phyloP scores from a whole-genome alignment of 805 yeast species.

The Candida qinlingensis region DNA sequence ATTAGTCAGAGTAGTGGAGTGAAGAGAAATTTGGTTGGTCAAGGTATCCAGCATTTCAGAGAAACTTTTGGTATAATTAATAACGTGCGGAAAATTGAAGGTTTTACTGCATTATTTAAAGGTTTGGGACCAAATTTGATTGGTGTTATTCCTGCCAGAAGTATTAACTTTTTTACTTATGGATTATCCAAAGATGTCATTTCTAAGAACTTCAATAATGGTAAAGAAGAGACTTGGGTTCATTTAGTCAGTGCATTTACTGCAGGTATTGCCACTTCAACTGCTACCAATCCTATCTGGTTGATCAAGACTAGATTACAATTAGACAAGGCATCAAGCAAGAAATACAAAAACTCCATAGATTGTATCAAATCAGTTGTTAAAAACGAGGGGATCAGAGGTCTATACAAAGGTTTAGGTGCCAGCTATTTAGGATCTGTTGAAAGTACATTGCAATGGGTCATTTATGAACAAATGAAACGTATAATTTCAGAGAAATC shows the following conservation, averaged over 20 bases:
- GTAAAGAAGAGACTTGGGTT: slow-evolving; percentile 76
- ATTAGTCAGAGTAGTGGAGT: slow-evolving; percentile 5
- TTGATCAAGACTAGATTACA: slow-evolving; percentile 91
- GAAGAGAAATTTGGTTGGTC: slow-evolving; percentile 23
- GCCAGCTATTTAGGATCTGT: slow-evolving; percentile 93
- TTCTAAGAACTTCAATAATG: slow-evolving; percentile 60
- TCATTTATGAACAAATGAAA: slow-evolving; percentile 93
- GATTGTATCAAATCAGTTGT: slow-evolving; percentile 75
- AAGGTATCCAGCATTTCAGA: slow-evolving; percentile 63
- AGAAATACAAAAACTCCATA: slow-evolving; percentile 73
- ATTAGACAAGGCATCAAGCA: slow-evolving; percentile 66
- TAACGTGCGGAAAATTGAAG: slow-evolving; percentile 70
- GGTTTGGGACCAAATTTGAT: slow-evolving; percentile 96
- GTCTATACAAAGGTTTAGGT: slow-evolving; percentile 85
- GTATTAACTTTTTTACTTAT: slow-evolving; percentile 93
- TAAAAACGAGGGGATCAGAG: slow-evolving; percentile 69
- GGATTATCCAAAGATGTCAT: slow-evolving; percentile 85
- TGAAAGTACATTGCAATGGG: slow-evolving; percentile 95
- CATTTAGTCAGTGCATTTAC: slow-evolving; percentile 81
- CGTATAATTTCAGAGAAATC: slow-evolving; percentile 51
- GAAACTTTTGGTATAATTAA: slow-evolving; percentile 76
- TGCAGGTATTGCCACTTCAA: slow-evolving; percentile 93
- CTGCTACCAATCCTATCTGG: slow-evolving; percentile 98
- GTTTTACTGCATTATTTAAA: slow-evolving; percentile 79
- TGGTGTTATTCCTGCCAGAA: slow-evolving; percentile 97